Base-by-base conservation (phyloP, 805 yeast species). In the Hermanozyma aechmeae region DNA sequence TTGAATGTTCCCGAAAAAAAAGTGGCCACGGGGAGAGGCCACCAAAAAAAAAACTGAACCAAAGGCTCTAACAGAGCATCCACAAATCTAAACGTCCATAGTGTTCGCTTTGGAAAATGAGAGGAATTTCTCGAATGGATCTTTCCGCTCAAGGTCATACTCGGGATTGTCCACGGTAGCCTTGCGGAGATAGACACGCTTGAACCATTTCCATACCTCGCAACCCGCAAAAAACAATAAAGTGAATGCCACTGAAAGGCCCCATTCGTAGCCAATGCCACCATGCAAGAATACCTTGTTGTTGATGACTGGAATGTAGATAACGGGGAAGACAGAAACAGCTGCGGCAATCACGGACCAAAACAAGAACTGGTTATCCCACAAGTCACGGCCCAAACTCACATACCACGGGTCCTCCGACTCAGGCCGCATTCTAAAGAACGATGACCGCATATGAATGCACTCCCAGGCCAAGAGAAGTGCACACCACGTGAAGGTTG, bases 401-500 rank as follows among this genome's bases (percentile, higher is more conserved):
- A 45, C 49, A 51, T 51, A 56, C 65, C 64, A 57, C 16, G 59
- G 45, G 25, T 42, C 37, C 27, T 50, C 59, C 10, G 59, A 48
- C 11, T 55, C 61, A 29, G 51, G 61, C 33, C 59, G 47, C 62
- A 58, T 57, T 22, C 37, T 34, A 32, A 58, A 56, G 30, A 58
- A 50, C 2, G 64, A 58, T 33, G 49, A 45, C 17, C 35, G 35
- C 15, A 60, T 58, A 35, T 58, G 63, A 24, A 58, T 40, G 39
- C 65, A 58, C 37, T 58, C 64, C 63, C 62, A 58, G 5, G 62
- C 59, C 33, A 58, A 43, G 12, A 58, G 42, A 28, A 58, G 53
- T 2, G 63, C 62, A 48, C 62, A 56, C 65, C 65, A 58, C 1
- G 61, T 56, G 55, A 58, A 54, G 16, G 49, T 54, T 4, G 57